These are phyloP conservation scores for Peronospora tabacina DNA, from an alignment of 352 stramenopile genomes.

Conservation along the genomic window DNA sequence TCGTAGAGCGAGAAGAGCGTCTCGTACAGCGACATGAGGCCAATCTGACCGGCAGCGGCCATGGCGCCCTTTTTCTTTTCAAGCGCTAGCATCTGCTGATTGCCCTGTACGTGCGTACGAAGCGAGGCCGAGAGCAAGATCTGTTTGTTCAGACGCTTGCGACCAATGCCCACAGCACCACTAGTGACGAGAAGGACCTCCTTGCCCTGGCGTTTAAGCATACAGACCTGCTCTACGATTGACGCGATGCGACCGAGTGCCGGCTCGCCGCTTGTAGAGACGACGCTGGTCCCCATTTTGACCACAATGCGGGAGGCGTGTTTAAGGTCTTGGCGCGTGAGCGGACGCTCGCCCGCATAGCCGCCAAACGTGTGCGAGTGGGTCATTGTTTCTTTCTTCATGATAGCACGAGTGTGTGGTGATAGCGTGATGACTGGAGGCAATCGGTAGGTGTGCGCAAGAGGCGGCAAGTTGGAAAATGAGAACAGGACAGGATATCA, in stretches of 20 bases:
- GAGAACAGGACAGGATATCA: constrained; percentile 6
- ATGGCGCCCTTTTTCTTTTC: constrained; percentile 84
- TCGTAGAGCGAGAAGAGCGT: constrained; percentile 94
- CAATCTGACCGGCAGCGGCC: constrained; percentile 92
- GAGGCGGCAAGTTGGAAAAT: constrained; percentile 21
- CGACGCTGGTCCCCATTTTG: constrained; percentile 94
- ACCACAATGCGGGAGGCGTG: constrained; percentile 88
- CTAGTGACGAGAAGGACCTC: constrained; percentile 85
- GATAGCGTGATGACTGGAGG: no score
- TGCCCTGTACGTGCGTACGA: constrained; percentile 80
- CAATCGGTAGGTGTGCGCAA: neutral
- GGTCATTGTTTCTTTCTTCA: constrained; percentile 51
- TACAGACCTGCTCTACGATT: constrained; percentile 91
- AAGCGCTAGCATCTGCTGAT: constrained; percentile 86
- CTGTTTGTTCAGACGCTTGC: constrained; percentile 91
- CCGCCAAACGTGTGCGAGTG: constrained; percentile 38
- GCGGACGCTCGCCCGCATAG: constrained; percentile 33
- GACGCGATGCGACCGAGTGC: constrained; percentile 86
- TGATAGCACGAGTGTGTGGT: constrained; percentile 7
- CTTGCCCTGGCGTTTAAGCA: constrained; percentile 88
- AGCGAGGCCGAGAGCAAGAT: constrained; percentile 82
- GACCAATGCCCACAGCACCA: constrained; percentile 91
- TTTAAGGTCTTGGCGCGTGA: constrained; percentile 64
- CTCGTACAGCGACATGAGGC: constrained; percentile 97
- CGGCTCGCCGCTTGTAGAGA: constrained; percentile 89